These are phyloP conservation scores for Colletotrichum orchidophilum DNA, from an alignment of 2,329 filamentous ascomycete genomes.

Conservation along the genomic window DNA sequence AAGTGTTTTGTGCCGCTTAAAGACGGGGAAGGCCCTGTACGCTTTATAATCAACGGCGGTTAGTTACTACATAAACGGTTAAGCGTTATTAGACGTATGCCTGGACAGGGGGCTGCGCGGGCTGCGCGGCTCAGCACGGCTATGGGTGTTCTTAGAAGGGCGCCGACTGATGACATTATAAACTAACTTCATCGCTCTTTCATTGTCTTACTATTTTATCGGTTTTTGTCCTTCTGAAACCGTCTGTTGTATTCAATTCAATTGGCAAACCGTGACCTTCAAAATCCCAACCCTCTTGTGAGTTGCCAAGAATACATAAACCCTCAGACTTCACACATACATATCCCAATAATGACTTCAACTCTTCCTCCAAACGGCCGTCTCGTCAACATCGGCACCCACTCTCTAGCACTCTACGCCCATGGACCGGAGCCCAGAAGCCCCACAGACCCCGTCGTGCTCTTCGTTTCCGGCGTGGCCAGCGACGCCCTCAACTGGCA, in stretches of 20 bases:
- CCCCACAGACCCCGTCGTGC: not conserved
- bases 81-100: no score
- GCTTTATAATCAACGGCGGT: no score
- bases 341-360: not conserved
- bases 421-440: not conserved
- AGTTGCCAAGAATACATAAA: not conserved
- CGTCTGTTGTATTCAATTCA: not conserved
- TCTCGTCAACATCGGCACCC: conserved; percentile 19
- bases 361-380: conserved; percentile 2
- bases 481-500: conserved; percentile 24
- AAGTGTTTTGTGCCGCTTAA: no score
- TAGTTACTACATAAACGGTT: no score
- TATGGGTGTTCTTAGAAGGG: not conserved
- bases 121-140: no score
- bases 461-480: conserved; percentile 13
- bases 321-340: not conserved
- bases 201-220: not conserved
- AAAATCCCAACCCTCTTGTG: not conserved
- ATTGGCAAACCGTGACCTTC: not conserved
- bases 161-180: not conserved
- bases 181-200: not conserved
- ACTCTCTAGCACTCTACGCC: conserved; percentile 15
- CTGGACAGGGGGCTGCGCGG: no score
- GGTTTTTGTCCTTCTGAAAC: not conserved
- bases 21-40: no score